These are phyloP conservation scores for Penicillium turbatum DNA, from an alignment of 495 filamentous ascomycete species.

Conservation along the genomic window DNA sequence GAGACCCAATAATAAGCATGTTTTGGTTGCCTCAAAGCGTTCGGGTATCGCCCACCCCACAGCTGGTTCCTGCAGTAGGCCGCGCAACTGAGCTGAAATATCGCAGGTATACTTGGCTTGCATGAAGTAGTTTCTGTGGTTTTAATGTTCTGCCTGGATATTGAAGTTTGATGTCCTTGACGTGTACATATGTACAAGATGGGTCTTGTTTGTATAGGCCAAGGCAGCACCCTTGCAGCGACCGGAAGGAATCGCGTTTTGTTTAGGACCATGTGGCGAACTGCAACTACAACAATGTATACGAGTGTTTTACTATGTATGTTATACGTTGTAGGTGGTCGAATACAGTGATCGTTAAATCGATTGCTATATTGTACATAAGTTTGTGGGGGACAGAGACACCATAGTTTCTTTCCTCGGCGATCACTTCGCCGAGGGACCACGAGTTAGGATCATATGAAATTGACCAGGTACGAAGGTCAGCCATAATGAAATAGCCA, in stretches of 20 bases:
- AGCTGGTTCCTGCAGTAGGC: constrained; percentile 46
- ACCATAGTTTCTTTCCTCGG: not conserved
- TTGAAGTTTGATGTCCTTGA: constrained; percentile 7
- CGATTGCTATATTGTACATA: too few relatives aligned
- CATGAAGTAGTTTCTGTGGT: not conserved
- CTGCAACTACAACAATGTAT: not conserved
- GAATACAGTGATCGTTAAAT: too few relatives aligned
- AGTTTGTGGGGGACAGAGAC: too few relatives aligned
- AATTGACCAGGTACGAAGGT: constrained; percentile 11
- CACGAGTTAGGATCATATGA: constrained; percentile 22
- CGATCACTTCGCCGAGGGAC: constrained; percentile 7
- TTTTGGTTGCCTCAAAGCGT: constrained; percentile 4
- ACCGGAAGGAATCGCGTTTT: constrained; percentile 4
- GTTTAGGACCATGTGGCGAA: constrained; percentile 15
- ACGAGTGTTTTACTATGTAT: not conserved
- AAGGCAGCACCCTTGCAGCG: constrained; percentile 8
- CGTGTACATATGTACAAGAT: constrained; percentile 9
- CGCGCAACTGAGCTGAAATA: constrained; percentile 20
- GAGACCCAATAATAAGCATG: constrained; percentile 15
- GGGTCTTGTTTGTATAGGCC: not conserved
- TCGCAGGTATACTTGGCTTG: constrained; percentile 4
- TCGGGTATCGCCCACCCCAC: constrained; percentile 16
- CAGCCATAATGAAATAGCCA: constrained; percentile 10
- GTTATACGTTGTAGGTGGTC: too few relatives aligned
- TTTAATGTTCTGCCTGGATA: constrained; percentile 1